Percentiles rank a stretch among this genome's conserved stretches.
phyloP scores from a whole-genome alignment of 2,329 filamentous ascomycete genomes.

The Xylariaceae sp. region DNA sequence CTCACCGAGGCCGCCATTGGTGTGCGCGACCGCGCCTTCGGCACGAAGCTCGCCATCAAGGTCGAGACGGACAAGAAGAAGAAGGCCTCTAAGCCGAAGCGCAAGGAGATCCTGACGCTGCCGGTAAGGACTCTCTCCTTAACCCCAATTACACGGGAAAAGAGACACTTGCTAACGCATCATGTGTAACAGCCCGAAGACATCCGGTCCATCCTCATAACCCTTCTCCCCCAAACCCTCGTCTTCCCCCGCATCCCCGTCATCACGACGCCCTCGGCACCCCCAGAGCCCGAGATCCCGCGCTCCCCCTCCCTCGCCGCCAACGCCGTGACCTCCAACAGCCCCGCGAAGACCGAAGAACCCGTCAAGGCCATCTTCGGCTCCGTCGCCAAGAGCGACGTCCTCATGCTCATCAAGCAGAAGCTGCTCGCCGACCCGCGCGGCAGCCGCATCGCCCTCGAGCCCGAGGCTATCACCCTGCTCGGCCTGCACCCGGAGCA shows the following conservation, averaged over 20 bases:
- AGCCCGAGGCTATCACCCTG: constrained; percentile 34
- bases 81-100: constrained; percentile 17
- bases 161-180: constrained; percentile 6
- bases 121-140: constrained; percentile 18
- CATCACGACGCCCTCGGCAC: constrained; percentile 9
- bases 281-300: constrained; percentile 14
- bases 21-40: constrained; percentile 33
- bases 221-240: constrained; percentile 35
- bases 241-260: constrained; percentile 34
- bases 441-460: constrained; percentile 35
- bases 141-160: not conserved
- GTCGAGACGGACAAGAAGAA: constrained; percentile 11
- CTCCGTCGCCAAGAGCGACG: constrained; percentile 38
- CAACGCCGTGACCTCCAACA: constrained; percentile 23
- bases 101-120: constrained; percentile 26
- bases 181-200: constrained; percentile 33
- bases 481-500: constrained; percentile 25
- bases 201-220: constrained; percentile 32
- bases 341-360: constrained; percentile 9
- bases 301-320: constrained; percentile 29
- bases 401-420: constrained; percentile 34
- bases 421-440: constrained; percentile 31
- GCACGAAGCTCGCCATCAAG: constrained; percentile 20
- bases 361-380: constrained; percentile 36
- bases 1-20: constrained; percentile 32